These are phyloP conservation scores for Neurospora tetraspora DNA, from an alignment of 495 filamentous ascomycete species.

Conservation along the genomic window DNA sequence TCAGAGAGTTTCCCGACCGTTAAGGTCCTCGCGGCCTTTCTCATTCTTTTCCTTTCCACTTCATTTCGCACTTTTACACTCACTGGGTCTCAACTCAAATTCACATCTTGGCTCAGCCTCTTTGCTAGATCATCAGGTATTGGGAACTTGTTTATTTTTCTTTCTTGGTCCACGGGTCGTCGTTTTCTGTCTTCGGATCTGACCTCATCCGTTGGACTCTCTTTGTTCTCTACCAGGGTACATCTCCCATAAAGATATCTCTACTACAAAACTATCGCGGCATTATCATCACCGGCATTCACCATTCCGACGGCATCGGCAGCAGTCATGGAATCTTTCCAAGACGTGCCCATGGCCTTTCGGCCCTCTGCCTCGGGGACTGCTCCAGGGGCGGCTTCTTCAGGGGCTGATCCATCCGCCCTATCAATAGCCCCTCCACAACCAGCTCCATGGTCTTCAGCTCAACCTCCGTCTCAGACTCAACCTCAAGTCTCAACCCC, in stretches of 20 bases:
- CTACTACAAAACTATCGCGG: background rate
- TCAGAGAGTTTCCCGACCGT: background rate
- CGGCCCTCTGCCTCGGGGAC: background rate
- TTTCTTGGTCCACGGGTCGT: too few species aligned
- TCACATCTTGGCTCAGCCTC: background rate
- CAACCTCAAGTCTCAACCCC: background rate
- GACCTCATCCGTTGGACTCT: background rate
- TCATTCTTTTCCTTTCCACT: background rate
- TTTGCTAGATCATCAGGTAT: background rate
- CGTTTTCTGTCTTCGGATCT: background rate
- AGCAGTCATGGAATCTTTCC: background rate
- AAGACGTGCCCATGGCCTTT: background rate
- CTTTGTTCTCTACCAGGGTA: background rate
- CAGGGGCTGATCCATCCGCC: background rate
- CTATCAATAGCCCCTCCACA: background rate
- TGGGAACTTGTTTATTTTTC: background rate
- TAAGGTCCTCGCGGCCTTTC: background rate
- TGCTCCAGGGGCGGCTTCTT: background rate
- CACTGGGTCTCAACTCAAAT: background rate
- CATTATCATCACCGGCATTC: background rate
- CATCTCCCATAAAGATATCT: background rate
- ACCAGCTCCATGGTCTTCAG: background rate
- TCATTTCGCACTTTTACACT: background rate
- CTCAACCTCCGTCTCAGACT: background rate
- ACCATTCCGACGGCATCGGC: background rate